Evolutionary conservation across 768 basidiomycete genomes (phyloP), one percentile per base, ranked within the genome.

Genomic region (Hygrophorus pudorinus): DNA sequence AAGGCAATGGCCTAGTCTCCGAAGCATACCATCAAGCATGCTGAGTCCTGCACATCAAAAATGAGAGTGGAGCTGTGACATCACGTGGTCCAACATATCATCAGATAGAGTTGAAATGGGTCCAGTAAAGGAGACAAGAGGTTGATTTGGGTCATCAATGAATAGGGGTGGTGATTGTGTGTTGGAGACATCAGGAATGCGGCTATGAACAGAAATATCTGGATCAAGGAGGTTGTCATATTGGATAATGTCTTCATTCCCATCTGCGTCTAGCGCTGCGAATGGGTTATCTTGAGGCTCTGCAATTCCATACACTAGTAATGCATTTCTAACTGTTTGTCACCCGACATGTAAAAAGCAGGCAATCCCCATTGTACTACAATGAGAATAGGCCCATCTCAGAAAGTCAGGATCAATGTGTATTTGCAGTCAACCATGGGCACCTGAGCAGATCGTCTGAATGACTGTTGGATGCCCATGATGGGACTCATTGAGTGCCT

Each of bases 341-440:
- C 50, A 34, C 29, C 48, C 32, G 24, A 53, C 47, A 32, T 45
- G 41, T 27, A 53, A 46, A 47, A 51, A 53, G 21, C 43, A 34
- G 8, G 27, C 32, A 28, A 55, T 48, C 11, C 37, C 42, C 16
- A 52, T 28, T 41, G 50, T 55, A 21, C 42, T 40, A 16, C 50
- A 28, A n/a, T 43, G 37, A 16, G 31, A 21, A 38, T 48, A 47
- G 27, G 54, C 54, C 52, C 50, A 53, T 24, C 29, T 13, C n/a
- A 55, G 50, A 38, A 55, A 55, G 18, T 42, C 41, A 27, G 45
- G 47, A 45, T 55, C 44, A 44, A 54, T 48, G 10, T 41, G 34
- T 24, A 52, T 40, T 45, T 13, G 36, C 4, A 51, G 53, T 24
- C 52, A n/a, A n/a, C 53, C 53, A 28, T 34, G 33, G 20, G 28